Base-by-base conservation (phyloP, 1,284 basidiomycete genomes). In the Porodaedalea pini region DNA sequence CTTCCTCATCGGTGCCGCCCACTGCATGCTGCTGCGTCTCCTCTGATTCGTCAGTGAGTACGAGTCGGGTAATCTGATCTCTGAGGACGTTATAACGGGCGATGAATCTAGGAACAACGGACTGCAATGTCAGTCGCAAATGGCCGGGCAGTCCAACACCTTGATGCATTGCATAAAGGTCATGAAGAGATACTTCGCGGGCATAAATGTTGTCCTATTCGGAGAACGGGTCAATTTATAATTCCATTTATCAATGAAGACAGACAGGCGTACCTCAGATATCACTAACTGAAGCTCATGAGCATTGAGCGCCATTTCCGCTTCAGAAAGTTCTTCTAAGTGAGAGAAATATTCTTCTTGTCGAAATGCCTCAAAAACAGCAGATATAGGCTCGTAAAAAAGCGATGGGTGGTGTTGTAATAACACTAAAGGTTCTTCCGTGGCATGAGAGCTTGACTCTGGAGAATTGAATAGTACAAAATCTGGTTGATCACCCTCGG, bases 171-270 rank as follows among this genome's bases (percentile, higher is more conserved):
- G 84, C 72, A 65, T 85, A 83, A 54, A 90, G 72, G 63, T 90
- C 87, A 66, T 90, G 86, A 54, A 90, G 70, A 51, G 82, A 83
- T 56, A 87, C 75, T 71, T 88, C 85, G 51, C 82, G 82, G 8
- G 82, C 76, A 67, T 85, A 81, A n/a, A 83, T 71, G 64, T 89
- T 88, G 67, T 90, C 88, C 88, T 90, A 58, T 52, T 51, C 54
- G 45, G 10, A 53, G 39, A 49, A 57, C 53, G 25, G 34, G 19
- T 67, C 5, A 66, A 56, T 47, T 25, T 15, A 45, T 17, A n/a
- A 15, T 17, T 21, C 29, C 43, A 1, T n/a, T 45, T 2, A 15
- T 8, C 21, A 54, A 23, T 4, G 6, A 43, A 51, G 19, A 1
- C 32, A 31, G 5, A 51, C 7, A 19, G 10, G 66, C 75, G 40